These are phyloP conservation scores for Astragalus glycyphyllos DNA, from an alignment of 306 rosid species.

Conservation along the genomic window DNA sequence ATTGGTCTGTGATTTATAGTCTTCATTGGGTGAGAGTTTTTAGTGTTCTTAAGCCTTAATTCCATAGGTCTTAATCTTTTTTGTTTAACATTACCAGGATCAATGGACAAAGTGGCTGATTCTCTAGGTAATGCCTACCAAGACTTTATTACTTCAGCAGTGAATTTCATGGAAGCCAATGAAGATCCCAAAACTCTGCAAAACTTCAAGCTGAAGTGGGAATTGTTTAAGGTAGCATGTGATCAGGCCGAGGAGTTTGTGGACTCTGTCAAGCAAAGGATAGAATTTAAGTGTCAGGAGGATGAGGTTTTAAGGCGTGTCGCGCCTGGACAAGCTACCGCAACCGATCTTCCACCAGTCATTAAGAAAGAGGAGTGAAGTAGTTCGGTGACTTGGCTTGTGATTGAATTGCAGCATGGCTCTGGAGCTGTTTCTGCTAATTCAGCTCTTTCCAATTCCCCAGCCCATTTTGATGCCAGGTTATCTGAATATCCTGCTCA, in stretches of 20 bases:
- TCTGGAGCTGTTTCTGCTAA: slow-evolving; percentile 64
- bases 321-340: slow-evolving; percentile 53
- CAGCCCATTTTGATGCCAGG: slow-evolving; percentile 78
- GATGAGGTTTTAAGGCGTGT: slow-evolving; percentile 77
- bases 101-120: slow-evolving; percentile 73
- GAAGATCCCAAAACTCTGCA: slow-evolving; percentile 62
- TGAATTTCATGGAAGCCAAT: slow-evolving; percentile 67
- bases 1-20: background rate
- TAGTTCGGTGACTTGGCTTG: slow-evolving; percentile 80
- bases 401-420: slow-evolving; percentile 75
- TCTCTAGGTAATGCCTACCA: slow-evolving; percentile 68
- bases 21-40: no score
- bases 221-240: slow-evolving; percentile 74
- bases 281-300: slow-evolving; percentile 76
- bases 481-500: slow-evolving; percentile 69
- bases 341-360: slow-evolving; percentile 68
- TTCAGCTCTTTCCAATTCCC: slow-evolving; percentile 60
- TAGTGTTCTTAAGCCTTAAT: background rate
- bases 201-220: slow-evolving; percentile 82
- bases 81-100: slow-evolving; percentile 25
- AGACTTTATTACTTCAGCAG: slow-evolving; percentile 74
- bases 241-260: slow-evolving; percentile 87
- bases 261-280: slow-evolving; percentile 80
- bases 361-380: slow-evolving; percentile 82
- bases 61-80: slow-evolving; percentile 5